phyloP scores from a whole-genome alignment of 805 yeast species.

The Saturnispora quitensis region DNA sequence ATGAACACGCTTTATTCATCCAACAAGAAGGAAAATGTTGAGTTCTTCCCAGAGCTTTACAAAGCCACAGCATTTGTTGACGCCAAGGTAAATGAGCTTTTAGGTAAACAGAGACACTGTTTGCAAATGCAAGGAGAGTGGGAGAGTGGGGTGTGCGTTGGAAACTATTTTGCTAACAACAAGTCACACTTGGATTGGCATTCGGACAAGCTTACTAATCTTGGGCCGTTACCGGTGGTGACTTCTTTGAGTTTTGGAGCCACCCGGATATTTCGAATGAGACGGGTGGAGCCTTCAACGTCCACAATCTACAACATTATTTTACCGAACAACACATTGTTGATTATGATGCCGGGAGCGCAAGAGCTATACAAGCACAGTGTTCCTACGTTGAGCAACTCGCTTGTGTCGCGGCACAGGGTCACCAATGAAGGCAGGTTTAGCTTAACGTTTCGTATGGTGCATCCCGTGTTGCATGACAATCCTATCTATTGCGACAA shows the following conservation, averaged over 20 bases:
- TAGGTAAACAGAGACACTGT: slow-evolving; percentile 22
- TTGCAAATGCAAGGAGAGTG: slow-evolving; percentile 36
- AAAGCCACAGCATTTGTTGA: slow-evolving; percentile 13
- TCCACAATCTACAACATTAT: slow-evolving; percentile 39
- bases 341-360: slow-evolving; percentile 71
- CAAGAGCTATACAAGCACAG: slow-evolving; percentile 70
- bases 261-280: slow-evolving; percentile 55
- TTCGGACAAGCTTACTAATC: slow-evolving; percentile 60
- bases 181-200: slow-evolving; percentile 60
- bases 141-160: slow-evolving; percentile 45
- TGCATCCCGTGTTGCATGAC: slow-evolving; percentile 30
- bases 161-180: slow-evolving; percentile 45
- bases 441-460: slow-evolving; percentile 58
- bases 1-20: slow-evolving; percentile 1
- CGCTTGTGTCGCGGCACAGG: slow-evolving; percentile 33
- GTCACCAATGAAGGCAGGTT: slow-evolving; percentile 43
- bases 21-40: neutral
- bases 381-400: slow-evolving; percentile 37
- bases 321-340: slow-evolving; percentile 60
- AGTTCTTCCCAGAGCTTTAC: slow-evolving; percentile 12
- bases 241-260: slow-evolving; percentile 65
- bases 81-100: slow-evolving; percentile 15
- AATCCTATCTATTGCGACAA: slow-evolving; percentile 36
- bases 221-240: slow-evolving; percentile 64
- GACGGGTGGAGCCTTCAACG: slow-evolving; percentile 29